Evolutionary conservation across 495 filamentous ascomycete genomes (phyloP), one percentile per base, ranked within the genome.

Genomic region (Talaromyces trachyspermus): DNA sequence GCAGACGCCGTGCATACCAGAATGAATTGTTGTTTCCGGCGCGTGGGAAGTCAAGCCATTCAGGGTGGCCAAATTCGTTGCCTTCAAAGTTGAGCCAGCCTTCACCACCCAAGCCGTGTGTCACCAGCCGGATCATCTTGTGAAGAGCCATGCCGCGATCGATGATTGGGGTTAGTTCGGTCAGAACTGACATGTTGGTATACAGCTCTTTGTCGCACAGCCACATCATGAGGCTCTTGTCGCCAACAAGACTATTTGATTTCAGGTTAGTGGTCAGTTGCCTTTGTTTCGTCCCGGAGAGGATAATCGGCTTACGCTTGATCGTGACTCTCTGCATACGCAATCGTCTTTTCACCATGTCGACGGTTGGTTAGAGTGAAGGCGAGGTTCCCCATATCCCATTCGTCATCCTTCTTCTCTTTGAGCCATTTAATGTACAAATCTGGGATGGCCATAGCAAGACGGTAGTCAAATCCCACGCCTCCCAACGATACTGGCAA

Each of bases 371-470:
- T 94, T 20, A 98, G 74, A 24, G 88, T 95, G 65, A 81, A 88
- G 56, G 80, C 77, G 46, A 98, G 83, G 51, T 76, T 82, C 27
- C 79, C 84, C 57, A 98, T 86, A 57, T 97, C 88, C 92, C 92
- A 98, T 7, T 95, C 86, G 54, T 82, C 78, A 55, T 98, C 92
- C 50, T 84, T 71, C 65, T 86, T 85, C 64, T 97, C 94, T 64
- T 98, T 98, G 43, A 98, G 69, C 58, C 89, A 83, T 69, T 97
- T 98, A 76, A 98, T 98, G 76, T 92, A 98, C 85, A 97, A 84
- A 66, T 98, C 92, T 11, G 92, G 92, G 54, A 98, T 83, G 8
- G 92, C 92, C 92, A 98, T 98, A 39, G 89, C 92, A 15, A 98
- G 82, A 54, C 92, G 79, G 66, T 98, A 98, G 67, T 98, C 92